These are phyloP conservation scores for Trichocladium antarcticum DNA, from an alignment of 495 filamentous ascomycete genomes.

Conservation along the genomic window DNA sequence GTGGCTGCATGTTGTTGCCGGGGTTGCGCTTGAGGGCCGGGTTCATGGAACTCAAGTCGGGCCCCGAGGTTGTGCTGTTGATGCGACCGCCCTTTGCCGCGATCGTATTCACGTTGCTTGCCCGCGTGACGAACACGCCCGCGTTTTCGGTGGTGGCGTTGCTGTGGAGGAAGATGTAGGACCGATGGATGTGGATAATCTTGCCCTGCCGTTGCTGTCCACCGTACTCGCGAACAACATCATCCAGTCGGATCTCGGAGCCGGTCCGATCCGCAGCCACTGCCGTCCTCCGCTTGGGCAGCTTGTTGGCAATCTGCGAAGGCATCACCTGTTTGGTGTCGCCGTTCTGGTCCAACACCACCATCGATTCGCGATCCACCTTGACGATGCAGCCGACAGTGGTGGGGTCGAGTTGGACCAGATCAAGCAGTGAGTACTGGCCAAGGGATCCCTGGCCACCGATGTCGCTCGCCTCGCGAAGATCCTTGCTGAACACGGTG, in stretches of 20 bases:
- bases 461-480: constrained; percentile 83
- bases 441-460: constrained; percentile 67
- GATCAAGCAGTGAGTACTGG: constrained; percentile 81
- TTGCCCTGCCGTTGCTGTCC: constrained; percentile 77
- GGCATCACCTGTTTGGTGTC: constrained; percentile 71
- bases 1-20: constrained; percentile 57
- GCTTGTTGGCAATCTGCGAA: constrained; percentile 79
- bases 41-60: constrained; percentile 87
- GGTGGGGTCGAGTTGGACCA: constrained; percentile 85
- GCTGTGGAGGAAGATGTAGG: constrained; percentile 77
- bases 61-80: constrained; percentile 46
- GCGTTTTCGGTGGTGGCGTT: constrained; percentile 76
- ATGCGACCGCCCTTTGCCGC: constrained; percentile 80
- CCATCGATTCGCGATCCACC: constrained; percentile 84
- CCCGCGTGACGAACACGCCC: constrained; percentile 81
- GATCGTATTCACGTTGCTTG: constrained; percentile 72
- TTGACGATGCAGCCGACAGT: constrained; percentile 91
- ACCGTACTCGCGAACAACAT: constrained; percentile 80
- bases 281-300: constrained; percentile 64
- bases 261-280: constrained; percentile 91
- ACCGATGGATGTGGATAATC: constrained; percentile 84
- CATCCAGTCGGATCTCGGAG: constrained; percentile 81
- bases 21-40: constrained; percentile 64
- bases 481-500: constrained; percentile 95
- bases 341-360: constrained; percentile 82